These are phyloP conservation scores for Rubia yunnanensis DNA, from an alignment of 257 asterid genomes.

Conservation along the genomic window DNA sequence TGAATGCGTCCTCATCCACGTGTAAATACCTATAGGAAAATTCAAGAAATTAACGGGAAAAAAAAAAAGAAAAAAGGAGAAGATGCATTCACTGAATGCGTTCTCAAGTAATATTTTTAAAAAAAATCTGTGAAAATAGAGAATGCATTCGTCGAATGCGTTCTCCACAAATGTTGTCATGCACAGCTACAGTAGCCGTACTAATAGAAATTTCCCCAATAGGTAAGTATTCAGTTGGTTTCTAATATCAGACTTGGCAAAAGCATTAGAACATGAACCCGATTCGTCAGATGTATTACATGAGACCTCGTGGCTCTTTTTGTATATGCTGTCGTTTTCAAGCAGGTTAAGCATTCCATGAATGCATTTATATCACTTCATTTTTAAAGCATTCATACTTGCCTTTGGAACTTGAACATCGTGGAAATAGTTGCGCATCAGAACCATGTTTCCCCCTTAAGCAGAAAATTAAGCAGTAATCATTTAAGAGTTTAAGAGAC, in stretches of 20 bases:
- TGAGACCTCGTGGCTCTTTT: conserved; percentile 20
- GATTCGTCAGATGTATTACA: conserved; percentile 72
- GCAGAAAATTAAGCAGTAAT: neutral
- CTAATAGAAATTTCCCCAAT: too few species aligned
- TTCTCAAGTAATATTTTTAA: too few species aligned
- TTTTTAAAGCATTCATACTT: neutral
- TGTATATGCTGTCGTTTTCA: neutral
- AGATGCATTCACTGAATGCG: too few species aligned
- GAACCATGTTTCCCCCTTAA: neutral
- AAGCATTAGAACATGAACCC: conserved; percentile 88
- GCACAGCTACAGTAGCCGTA: too few species aligned
- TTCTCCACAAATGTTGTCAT: too few species aligned
- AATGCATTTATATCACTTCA: neutral
- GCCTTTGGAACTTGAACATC: neutral
- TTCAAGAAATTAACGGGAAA: too few species aligned
- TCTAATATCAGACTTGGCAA: conserved; percentile 83
- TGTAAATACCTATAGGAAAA: too few species aligned
- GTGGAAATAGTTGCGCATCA: neutral
- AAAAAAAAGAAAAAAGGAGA: too few species aligned
- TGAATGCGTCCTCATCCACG: too few species aligned
- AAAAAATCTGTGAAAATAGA: too few species aligned
- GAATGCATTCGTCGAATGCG: too few species aligned
- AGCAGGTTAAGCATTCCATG: neutral
- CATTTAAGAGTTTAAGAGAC: neutral
- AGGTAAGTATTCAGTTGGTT: too few species aligned